Evolutionary conservation across 768 basidiomycete species (phyloP).

Genomic region (Hypholoma sublateritium): DNA sequence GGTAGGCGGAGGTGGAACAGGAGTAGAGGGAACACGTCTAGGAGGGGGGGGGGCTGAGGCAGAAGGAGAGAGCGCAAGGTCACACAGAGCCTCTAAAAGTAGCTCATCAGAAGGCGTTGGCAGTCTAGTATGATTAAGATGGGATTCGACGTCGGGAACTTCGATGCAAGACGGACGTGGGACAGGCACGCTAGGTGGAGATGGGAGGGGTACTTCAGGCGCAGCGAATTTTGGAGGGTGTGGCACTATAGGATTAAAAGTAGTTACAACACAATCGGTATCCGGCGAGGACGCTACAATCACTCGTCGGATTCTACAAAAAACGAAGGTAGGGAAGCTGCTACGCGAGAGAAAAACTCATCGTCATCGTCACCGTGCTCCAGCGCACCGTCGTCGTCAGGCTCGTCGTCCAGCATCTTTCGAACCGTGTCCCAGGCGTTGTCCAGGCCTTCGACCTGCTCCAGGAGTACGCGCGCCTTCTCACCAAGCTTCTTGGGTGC

Average conservation of each 20-base stretch:
- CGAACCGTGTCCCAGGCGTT: neutral
- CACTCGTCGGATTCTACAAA: neutral
- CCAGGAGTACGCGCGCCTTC: neutral
- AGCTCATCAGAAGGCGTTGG: neutral
- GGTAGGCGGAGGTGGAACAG: neutral
- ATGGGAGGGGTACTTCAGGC: too few relatives aligned
- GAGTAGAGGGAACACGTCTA: neutral
- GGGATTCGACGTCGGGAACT: neutral
- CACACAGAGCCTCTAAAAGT: neutral
- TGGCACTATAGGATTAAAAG: neutral
- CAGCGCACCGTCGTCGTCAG: neutral
- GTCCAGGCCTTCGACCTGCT: neutral
- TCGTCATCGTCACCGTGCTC: neutral
- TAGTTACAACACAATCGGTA: neutral
- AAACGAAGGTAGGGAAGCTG: neutral
- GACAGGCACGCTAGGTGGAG: too few relatives aligned
- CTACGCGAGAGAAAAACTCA: neutral
- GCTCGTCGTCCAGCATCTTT: neutral
- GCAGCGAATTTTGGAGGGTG: neutral
- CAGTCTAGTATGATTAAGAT: neutral
- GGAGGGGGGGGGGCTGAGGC: neutral
- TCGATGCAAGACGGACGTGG: neutral
- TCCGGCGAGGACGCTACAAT: neutral
- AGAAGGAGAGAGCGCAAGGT: too few relatives aligned
- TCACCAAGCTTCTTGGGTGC: neutral